Evolutionary conservation across 768 basidiomycete species (phyloP), one percentile per base, ranked within the genome.

Genomic region (Trametes gibbosa): DNA sequence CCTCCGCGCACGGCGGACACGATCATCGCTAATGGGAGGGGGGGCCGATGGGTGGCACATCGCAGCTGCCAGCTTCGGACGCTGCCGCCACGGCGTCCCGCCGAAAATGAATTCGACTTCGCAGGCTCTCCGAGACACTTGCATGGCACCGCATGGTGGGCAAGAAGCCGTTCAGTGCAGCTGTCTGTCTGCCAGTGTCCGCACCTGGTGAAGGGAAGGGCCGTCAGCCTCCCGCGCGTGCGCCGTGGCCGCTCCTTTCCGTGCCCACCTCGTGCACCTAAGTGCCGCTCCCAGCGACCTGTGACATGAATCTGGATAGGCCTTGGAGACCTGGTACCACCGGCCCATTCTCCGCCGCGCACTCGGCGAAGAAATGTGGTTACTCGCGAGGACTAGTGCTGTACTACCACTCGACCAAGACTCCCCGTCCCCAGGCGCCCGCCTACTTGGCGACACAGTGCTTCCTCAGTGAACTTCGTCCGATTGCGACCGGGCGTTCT

Each of bases 401-500:
- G n/a, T n/a, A n/a, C n/a, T n/a, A n/a, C n/a, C n/a, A n/a, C n/a
- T n/a, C n/a, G n/a, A n/a, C n/a, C n/a, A n/a, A n/a, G n/a, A n/a
- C n/a, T n/a, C n/a, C n/a, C n/a, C n/a, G n/a, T n/a, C n/a, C n/a
- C n/a, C n/a, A n/a, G n/a, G 34, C 34, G 40, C 19, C 40, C 46
- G 56, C 48, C n/a, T 27, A 16, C 24, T 17, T 37, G 48, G 32
- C 14, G 32, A n/a, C n/a, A 35, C n/a, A n/a, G n/a, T 37, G 48
- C 48, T 21, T 40, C 37, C 56, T 58, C 25, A n/a, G n/a, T n/a
- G n/a, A n/a, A n/a, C 51, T 55, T 19, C 14, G 32, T 59, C 58
- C 58, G 58, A 59, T 49, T 24, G 10, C 29, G 43, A 40, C 46
- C 58, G n/a, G 58, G 58, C 39, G 40, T 53, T 53, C 49, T 9